Base-by-base conservation (phyloP, 495 filamentous ascomycete species). In the Aspergillus olivimuriae region DNA sequence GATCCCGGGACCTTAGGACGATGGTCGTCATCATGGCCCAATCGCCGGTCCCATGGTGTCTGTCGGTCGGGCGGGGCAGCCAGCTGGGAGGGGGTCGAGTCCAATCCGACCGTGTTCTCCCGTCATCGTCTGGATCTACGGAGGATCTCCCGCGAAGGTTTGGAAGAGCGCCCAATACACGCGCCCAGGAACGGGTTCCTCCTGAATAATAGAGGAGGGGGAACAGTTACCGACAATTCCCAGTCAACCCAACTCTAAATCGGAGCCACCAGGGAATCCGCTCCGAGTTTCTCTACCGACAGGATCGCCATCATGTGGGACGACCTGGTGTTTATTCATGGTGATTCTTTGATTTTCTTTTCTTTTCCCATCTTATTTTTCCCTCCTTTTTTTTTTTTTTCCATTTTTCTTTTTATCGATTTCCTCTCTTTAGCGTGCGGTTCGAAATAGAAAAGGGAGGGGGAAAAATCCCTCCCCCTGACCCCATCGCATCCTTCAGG, bases 131-230 rank as follows among this genome's bases (percentile, higher is more conserved):
- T 62, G 46, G 66, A 67, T 67, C 66, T 65, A 51, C 60, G 54
- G 60, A 55, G 66, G 66, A 69, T 69, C 66, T 67, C 66, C 66
- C 66, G 65, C 51, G 58, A 64, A 61, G 53, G 56, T 67, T 66
- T 60, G 39, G 15, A 38, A 39, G 50, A 51, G 39, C 30, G 51
- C 45, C 30, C 22, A 32, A 48, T 51, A 61, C 51, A 52, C 59
- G 43, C 58, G 52, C 55, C 55, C 55, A 50, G 41, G 34, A 44
- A 48, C 52, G 30, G 50, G 41, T 20, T 32, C 24, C 46, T 44
- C 52, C 50, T 49, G 46, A 55, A 41, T 41, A 10, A n/a, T n/a
- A n/a, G n/a, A n/a, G n/a, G n/a, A n/a, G n/a, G 28, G 20, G 26
- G 41, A 28, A 11, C 12, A 33, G 14, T 17, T 16, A 52, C 50